Evolutionary conservation across 1,284 basidiomycete species (phyloP), one percentile per base, ranked within the genome.

Genomic region (Leccinum huronense): DNA sequence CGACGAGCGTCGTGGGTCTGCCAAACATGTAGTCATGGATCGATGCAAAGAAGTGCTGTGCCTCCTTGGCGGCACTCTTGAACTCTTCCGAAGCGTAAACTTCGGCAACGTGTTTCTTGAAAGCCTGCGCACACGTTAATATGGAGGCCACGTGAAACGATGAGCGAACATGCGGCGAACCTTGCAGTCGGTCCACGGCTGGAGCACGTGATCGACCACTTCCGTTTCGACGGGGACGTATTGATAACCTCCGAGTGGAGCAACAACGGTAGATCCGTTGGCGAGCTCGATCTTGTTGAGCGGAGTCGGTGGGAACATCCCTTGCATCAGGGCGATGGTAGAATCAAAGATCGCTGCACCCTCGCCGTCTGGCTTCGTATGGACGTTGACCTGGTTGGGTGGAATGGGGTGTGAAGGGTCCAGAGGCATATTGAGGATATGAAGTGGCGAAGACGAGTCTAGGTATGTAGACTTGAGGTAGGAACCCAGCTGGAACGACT

Each of bases 291-390:
- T 87, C 72, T 82, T 86, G 80, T 90, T 87, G 59, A 81, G 80
- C 34, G 80, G 77, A 65, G 83, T 90, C 5, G 91, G 90, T 8
- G 91, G 90, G 82, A 87, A 93, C 63, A 92, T 77, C 3, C 90
- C 91, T 72, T 94, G 92, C 53, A 92, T 78, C 57, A 90, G 78
- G 3, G 90, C 88, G 59, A 89, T 88, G 30, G 87, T 83, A 23
- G 89, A 89, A 78, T 94, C 91, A 76, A 94, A 91, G 69, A 94
- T 91, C n/a, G 90, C 87, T 14, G 86, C 82, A 57, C 91, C 91
- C 75, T 94, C 93, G 33, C 87, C 90, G 56, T 91, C 93, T 57
- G 87, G 87, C 77, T 94, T 93, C 68, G 90, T 89, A 63, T 87
- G 87, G 58, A 90, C 85, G 70, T 89, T 86, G 66, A 93, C 80